These are phyloP conservation scores for Magnolia sinica DNA, from an alignment of 164 flowering plant genomes.

Conservation along the genomic window DNA sequence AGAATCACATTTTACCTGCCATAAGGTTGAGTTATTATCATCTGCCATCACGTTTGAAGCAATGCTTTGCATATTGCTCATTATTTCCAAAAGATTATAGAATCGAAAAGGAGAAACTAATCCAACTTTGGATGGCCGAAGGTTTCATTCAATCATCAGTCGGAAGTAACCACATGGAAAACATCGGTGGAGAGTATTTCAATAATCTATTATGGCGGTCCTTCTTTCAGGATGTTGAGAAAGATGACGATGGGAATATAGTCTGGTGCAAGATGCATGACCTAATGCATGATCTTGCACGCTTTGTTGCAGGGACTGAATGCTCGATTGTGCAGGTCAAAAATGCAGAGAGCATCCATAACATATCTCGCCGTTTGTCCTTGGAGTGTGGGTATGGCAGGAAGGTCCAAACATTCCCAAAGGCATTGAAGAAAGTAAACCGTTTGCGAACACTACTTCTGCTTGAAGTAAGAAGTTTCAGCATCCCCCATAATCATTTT, in stretches of 20 bases:
- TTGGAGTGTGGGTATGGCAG: not conserved
- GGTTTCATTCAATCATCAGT: slow-evolving; percentile 6
- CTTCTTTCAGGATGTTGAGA: slow-evolving; percentile 4
- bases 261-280: slow-evolving; percentile 9
- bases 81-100: slow-evolving; percentile 15
- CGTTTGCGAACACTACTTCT: not conserved
- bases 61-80: slow-evolving; percentile 18
- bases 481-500: not conserved
- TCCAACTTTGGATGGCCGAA: slow-evolving; percentile 20
- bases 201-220: slow-evolving; percentile 2
- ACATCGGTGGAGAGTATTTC: not conserved
- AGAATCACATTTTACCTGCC: slow-evolving; percentile 8
- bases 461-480: not conserved
- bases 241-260: slow-evolving; percentile 2
- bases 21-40: slow-evolving; percentile 17
- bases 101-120: slow-evolving; percentile 2
- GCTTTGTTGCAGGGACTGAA: not conserved
- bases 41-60: slow-evolving; percentile 18
- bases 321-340: not conserved
- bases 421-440: not conserved
- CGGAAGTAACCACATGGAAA: slow-evolving; percentile 9
- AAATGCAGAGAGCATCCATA: too few species aligned
- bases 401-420: not conserved
- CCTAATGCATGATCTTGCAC: slow-evolving; percentile 13
- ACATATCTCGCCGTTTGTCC: not conserved